Conservation (phyloP, 768 basidiomycete genomes). For the Macrolepiota fuliginosa region DNA sequence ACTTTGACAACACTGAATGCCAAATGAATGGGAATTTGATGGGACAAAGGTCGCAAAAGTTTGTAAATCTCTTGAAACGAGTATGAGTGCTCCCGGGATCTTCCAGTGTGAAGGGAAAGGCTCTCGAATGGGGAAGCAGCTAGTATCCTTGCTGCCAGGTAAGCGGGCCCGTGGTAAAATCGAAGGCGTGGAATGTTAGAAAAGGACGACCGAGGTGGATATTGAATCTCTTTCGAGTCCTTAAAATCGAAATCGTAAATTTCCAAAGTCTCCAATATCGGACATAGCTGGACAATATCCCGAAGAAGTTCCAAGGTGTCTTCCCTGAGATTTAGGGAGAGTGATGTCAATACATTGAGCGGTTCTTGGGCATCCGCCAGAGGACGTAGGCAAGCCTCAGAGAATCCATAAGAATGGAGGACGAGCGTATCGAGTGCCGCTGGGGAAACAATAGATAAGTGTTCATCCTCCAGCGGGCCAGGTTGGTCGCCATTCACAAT, state of each 20-base stretch:
- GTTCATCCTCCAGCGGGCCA: background rate
- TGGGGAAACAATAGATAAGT: slow-evolving; percentile 1
- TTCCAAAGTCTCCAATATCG: background rate
- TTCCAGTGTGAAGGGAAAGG: slow-evolving; percentile 9
- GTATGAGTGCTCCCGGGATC: slow-evolving; percentile 4
- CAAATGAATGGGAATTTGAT: background rate
- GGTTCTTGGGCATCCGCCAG: background rate
- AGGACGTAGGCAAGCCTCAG: slow-evolving; percentile 9
- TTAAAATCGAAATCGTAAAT: slow-evolving; percentile 8
- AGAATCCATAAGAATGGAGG: slow-evolving; percentile 6
- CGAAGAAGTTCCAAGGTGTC: slow-evolving; percentile 3
- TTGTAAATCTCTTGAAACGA: background rate
- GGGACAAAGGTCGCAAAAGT: slow-evolving; percentile 1
- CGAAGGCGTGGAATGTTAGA: slow-evolving; percentile 2
- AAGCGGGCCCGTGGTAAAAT: slow-evolving; percentile 4
- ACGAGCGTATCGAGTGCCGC: background rate
- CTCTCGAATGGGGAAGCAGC: background rate
- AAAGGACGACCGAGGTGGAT: slow-evolving; percentile 4
- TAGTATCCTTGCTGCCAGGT: slow-evolving; percentile 2
- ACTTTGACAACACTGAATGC: slow-evolving; percentile 7
- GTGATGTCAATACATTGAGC: background rate
- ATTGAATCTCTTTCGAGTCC: slow-evolving; percentile 8
- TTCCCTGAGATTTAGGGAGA: slow-evolving; percentile 5
- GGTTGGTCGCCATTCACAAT: background rate
- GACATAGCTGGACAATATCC: slow-evolving; percentile 9